phyloP scores from a whole-genome alignment of 2,329 filamentous ascomycete genomes.

The Fusarium nurragi region DNA sequence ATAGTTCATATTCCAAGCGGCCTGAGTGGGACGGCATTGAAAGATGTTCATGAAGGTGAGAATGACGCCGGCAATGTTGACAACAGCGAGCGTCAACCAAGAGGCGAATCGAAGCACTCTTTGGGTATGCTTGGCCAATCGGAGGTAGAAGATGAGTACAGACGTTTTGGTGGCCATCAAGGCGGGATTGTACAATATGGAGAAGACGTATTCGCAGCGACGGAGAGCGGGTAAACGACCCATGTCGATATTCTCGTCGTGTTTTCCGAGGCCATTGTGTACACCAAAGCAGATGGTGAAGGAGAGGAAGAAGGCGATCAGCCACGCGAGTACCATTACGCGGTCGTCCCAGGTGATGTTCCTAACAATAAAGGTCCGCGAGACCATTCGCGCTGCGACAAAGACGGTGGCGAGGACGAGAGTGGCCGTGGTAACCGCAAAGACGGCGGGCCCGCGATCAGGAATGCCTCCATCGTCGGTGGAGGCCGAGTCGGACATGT shows the following conservation, averaged over 20 bases:
- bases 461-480: slow-evolving; percentile 47
- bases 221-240: slow-evolving; percentile 63
- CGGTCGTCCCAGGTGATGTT: slow-evolving; percentile 81
- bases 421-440: slow-evolving; percentile 75
- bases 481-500: slow-evolving; percentile 44
- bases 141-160: slow-evolving; percentile 90
- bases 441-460: slow-evolving; percentile 68
- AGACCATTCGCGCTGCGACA: slow-evolving; percentile 77
- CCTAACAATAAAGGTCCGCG: slow-evolving; percentile 76
- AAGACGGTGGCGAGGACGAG: slow-evolving; percentile 77
- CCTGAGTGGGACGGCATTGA: slow-evolving; percentile 80
- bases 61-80: slow-evolving; percentile 80
- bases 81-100: slow-evolving; percentile 78
- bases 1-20: slow-evolving; percentile 66
- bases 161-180: slow-evolving; percentile 93
- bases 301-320: slow-evolving; percentile 72
- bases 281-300: slow-evolving; percentile 73
- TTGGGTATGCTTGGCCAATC: slow-evolving; percentile 80
- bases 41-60: slow-evolving; percentile 89
- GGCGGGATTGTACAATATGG: slow-evolving; percentile 79
- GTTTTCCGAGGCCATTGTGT: slow-evolving; percentile 72
- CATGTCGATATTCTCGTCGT: slow-evolving; percentile 67
- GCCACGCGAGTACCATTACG: slow-evolving; percentile 82
- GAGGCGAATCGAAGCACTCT: slow-evolving; percentile 82
- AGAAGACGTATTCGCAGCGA: slow-evolving; percentile 70